Evolutionary conservation across 2,329 filamentous ascomycete species (phyloP).

Genomic region (Hymenoscyphus scutula): DNA sequence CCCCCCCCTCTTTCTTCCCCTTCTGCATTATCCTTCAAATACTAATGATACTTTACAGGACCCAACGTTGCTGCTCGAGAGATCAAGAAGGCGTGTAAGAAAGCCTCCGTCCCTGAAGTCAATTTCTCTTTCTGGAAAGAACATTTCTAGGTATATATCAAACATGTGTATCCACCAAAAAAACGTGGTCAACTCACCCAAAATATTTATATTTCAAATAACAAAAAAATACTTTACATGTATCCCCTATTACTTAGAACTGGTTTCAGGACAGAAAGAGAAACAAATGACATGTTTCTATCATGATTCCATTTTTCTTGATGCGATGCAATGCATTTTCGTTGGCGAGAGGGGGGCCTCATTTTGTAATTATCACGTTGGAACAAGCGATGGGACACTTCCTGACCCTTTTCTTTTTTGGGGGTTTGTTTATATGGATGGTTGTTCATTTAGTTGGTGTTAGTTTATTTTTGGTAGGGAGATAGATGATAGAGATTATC

Average conservation of each 20-base stretch:
- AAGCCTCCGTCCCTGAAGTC: slow-evolving; percentile 72
- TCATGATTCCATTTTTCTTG: no score
- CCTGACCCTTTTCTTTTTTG: no score
- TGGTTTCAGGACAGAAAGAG: slow-evolving; percentile 5
- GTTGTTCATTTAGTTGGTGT: no score
- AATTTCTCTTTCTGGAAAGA: slow-evolving; percentile 99
- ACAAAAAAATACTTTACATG: background rate
- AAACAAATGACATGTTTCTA: background rate
- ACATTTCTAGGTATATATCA: slow-evolving; percentile 58
- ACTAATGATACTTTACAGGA: slow-evolving; percentile 25
- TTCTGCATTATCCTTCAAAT: background rate
- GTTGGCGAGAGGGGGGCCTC: background rate
- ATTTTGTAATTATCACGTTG: background rate
- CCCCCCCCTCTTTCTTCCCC: background rate
- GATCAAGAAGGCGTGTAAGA: slow-evolving; percentile 78
- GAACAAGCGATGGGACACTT: no score
- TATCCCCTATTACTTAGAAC: background rate
- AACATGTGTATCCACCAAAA: no score
- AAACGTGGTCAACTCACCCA: no score
- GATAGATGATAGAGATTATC: no score
- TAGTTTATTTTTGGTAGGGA: no score
- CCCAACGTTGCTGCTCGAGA: slow-evolving; percentile 61
- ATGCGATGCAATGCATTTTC: background rate
- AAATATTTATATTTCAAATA: no score
- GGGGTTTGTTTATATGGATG: no score